A percentile compares a stretch with the other conserved stretches of the same genome.
Conservation (phyloP, 2,329 filamentous ascomycete genomes). For the Calonectria pauciramosa region DNA sequence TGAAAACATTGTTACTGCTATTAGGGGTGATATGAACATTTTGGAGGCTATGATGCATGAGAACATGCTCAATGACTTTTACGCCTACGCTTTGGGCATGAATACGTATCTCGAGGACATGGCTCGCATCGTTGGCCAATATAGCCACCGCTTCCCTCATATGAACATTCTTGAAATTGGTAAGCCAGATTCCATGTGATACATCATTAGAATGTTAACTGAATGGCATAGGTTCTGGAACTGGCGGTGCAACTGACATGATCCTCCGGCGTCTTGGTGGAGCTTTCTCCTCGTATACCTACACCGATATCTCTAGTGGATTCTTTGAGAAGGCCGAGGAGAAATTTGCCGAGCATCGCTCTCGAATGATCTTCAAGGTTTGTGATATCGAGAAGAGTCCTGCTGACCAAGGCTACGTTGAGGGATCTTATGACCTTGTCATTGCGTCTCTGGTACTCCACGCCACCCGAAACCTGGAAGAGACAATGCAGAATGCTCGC, state of each 20-base stretch:
- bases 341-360: neutral
- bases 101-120: neutral
- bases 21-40: neutral
- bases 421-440: neutral
- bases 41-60: neutral
- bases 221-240: neutral
- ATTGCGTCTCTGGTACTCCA: neutral
- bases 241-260: neutral
- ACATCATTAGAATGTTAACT: neutral
- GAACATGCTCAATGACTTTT: neutral
- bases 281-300: neutral
- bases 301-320: neutral
- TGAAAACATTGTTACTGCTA: neutral
- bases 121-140: constrained; percentile 1
- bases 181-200: neutral
- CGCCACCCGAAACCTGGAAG: neutral
- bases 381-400: neutral
- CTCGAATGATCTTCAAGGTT: neutral
- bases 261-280: neutral
- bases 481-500: neutral
- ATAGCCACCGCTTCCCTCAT: neutral
- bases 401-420: neutral
- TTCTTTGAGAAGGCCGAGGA: neutral
- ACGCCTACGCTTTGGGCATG: neutral
- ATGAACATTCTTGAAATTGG: constrained; percentile 4